These are phyloP conservation scores for Tetrastigma voinierianum DNA, from an alignment of 164 flowering plant species.

Conservation along the genomic window DNA sequence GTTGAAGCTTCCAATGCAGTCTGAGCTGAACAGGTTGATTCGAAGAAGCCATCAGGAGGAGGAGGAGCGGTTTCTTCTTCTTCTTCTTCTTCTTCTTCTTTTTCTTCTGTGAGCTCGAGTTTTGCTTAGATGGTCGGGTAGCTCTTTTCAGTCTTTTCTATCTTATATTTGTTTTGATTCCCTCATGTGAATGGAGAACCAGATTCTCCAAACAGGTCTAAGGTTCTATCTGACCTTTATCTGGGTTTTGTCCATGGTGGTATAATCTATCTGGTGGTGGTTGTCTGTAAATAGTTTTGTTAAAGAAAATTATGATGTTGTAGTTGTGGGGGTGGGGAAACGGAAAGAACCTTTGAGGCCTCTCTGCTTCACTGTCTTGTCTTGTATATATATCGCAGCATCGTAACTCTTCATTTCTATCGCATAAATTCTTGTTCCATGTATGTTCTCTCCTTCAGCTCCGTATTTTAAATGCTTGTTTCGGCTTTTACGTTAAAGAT, in stretches of 20 bases:
- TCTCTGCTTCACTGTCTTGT: slow-evolving; percentile 5
- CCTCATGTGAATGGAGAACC: no score
- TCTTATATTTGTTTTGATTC: no score
- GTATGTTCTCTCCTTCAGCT: neutral
- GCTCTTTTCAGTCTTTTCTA: no score
- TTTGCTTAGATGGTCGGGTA: no score
- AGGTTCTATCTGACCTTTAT: no score
- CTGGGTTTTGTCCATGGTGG: slow-evolving; percentile 7
- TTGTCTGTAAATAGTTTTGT: slow-evolving; percentile 22
- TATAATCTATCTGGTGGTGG: neutral
- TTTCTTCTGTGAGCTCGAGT: no score
- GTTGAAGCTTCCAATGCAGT: slow-evolving; percentile 17
- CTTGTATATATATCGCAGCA: slow-evolving; percentile 6
- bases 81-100: no score
- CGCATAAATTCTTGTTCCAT: neutral
- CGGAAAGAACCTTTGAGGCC: slow-evolving; percentile 1
- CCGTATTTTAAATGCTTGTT: no score
- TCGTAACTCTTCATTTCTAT: neutral
- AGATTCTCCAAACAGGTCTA: no score
- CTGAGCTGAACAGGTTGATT: slow-evolving; percentile 2
- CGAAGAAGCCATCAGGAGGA: neutral
- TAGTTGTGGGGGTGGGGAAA: neutral
- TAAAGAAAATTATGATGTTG: slow-evolving; percentile 6
- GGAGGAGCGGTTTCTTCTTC: no score
- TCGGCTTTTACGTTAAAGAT: no score